Evolutionary conservation across 2,329 filamentous ascomycete genomes (phyloP).

Genomic region (Ophiostoma australiae): DNA sequence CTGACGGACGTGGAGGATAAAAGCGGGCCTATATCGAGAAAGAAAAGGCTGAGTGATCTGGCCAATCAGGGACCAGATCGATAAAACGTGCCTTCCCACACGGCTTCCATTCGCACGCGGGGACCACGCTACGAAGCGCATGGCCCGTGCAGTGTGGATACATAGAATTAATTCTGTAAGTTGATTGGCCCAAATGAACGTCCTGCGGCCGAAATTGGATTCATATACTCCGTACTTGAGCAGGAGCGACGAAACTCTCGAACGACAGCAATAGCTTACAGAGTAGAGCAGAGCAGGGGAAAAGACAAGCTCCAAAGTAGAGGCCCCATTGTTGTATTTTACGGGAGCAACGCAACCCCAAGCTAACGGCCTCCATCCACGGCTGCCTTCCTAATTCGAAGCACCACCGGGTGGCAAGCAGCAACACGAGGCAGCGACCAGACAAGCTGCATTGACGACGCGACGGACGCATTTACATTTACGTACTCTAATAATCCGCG

Average conservation of each 20-base stretch:
- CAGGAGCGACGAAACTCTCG: not conserved
- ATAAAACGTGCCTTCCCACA: conserved; percentile 25
- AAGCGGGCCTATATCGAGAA: conserved; percentile 10
- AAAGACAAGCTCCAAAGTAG: not conserved
- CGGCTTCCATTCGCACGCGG: conserved; percentile 23
- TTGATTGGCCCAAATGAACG: conserved; percentile 24
- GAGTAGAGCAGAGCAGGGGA: not conserved
- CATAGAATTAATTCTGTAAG: conserved; percentile 16
- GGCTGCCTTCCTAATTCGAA: conserved; percentile 17
- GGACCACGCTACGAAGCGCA: not conserved
- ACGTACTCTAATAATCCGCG: not conserved
- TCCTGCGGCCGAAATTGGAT: conserved; percentile 9
- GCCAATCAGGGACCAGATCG: conserved; percentile 22
- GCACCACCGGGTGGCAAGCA: conserved; percentile 6
- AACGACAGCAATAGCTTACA: not conserved
- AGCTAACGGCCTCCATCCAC: conserved; percentile 15
- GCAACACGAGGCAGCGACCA: not conserved
- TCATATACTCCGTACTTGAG: not conserved
- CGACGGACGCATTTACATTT: not conserved
- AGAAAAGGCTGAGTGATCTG: conserved; percentile 13
- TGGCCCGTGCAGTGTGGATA: conserved; percentile 22
- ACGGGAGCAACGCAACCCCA: not conserved
- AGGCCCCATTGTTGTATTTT: not conserved
- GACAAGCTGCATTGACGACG: conserved; percentile 2
- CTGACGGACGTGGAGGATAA: conserved; percentile 7